Percentiles rank a stretch among this genome's conserved stretches.
Conservation (phyloP, 164 flowering plant species). For the Dillenia turbinata region DNA sequence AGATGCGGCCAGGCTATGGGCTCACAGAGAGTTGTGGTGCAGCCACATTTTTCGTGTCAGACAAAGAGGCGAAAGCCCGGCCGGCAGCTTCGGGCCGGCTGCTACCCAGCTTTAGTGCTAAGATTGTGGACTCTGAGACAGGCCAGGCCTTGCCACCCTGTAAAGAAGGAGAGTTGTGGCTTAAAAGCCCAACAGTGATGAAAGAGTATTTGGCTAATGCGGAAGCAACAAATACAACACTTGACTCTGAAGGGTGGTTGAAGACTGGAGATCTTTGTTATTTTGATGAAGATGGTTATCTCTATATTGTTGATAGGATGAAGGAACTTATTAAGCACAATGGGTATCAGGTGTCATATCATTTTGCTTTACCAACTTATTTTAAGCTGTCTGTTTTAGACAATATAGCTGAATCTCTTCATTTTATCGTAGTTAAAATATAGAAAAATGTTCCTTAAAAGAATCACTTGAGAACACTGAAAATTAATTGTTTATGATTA, state of each 20-base stretch:
- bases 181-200: conserved; percentile 61
- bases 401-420: no score
- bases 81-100: conserved; percentile 37
- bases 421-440: no score
- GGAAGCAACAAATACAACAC: conserved; percentile 49
- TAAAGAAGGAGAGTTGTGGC: conserved; percentile 63
- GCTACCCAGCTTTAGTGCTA: conserved; percentile 45
- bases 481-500: no score
- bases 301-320: conserved; percentile 63
- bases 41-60: conserved; percentile 22
- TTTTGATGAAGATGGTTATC: conserved; percentile 53
- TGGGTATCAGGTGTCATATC: conserved; percentile 56
- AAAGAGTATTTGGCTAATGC: conserved; percentile 47
- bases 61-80: conserved; percentile 25
- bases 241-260: conserved; percentile 60
- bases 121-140: conserved; percentile 50
- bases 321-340: conserved; percentile 83
- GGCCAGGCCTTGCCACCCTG: conserved; percentile 39
- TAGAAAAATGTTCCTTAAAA: no score
- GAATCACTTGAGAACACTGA: no score
- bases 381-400: no score
- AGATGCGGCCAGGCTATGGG: conserved; percentile 63
- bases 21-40: conserved; percentile 62
- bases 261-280: conserved; percentile 71
- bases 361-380: no score